Evolutionary conservation across 176 grass and related monocot species (phyloP), one percentile per base, ranked within the genome.

Genomic region (Aegilops tauschii): DNA sequence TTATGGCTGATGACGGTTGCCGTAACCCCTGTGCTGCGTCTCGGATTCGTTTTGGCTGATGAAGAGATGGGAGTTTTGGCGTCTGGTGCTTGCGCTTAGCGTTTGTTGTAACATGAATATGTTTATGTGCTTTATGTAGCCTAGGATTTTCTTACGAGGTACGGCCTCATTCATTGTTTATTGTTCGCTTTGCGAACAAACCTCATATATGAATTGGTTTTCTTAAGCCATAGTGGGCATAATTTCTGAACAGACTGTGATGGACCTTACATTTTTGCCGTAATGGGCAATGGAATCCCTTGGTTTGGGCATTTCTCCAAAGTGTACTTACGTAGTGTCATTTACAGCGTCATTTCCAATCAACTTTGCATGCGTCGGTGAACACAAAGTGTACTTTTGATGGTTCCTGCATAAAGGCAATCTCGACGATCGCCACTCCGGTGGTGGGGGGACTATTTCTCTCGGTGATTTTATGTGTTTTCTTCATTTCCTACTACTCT

Each of bases 81-180:
- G 34, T 73, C 20, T 40, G 42, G 25, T 39, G 39, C 40, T 11
- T 73, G 29, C 20, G 16, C 31, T 21, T 58, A 81, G 30, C 49
- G n/a, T 42, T 36, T 78, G 86, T 88, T 91, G 82, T 88, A 78
- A 71, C 28, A 12, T 27, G 35, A 5, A 45, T 63, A 25, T 82
- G 16, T 29, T 73, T 73, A 74, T 77, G 42, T 62, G 37, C 36
- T 77, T 85, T 70, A 47, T 85, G 69, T 85, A 88, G 82, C 23
- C 18, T 91, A 91, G 89, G 70, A 21, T 62, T 25, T 40, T 44
- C 61, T 85, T 91, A 85, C 86, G 39, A 76, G 35, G 61, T 5
- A 54, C 9, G 6, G 64, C 42, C 78, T 21, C 82, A 88, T 85
- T 78, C 64, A 82, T 88, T 91, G 78, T 77, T 78, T 85, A 42